Evolutionary conservation across 129 eudicot genomes (phyloP).

Genomic region (Helichrysum umbraculigerum): DNA sequence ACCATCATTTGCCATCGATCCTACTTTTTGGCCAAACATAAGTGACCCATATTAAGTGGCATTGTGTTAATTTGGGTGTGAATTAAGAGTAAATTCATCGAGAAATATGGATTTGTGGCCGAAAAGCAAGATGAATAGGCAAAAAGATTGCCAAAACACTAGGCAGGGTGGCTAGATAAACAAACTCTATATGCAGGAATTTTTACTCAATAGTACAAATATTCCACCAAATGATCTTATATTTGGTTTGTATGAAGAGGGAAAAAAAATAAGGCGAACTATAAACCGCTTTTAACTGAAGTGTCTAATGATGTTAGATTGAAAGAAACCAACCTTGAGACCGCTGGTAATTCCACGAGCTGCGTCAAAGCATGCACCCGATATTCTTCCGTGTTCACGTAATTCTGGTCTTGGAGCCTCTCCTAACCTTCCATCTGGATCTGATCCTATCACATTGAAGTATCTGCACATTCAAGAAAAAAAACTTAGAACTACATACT

Average conservation of each 20-base stretch:
- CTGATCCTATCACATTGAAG: constrained; percentile 95
- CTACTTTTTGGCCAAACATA: not conserved
- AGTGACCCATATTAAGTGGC: not conserved
- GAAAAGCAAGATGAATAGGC: not conserved
- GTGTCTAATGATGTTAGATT: not conserved
- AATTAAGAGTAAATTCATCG: not conserved
- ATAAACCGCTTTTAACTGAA: not conserved
- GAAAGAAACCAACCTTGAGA: constrained; percentile 53
- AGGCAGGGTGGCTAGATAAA: not conserved
- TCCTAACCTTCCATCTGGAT: constrained; percentile 93
- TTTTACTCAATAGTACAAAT: not conserved
- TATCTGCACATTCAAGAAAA: constrained; percentile 45
- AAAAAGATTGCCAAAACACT: not conserved
- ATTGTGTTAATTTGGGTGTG: not conserved
- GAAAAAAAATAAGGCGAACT: not conserved
- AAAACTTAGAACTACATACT: constrained; percentile 2
- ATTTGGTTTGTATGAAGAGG: not conserved
- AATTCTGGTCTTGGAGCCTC: constrained; percentile 93
- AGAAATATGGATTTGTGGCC: not conserved
- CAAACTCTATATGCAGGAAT: not conserved
- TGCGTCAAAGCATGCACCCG: constrained; percentile 95
- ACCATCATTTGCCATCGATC: not conserved
- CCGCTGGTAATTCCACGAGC: constrained; percentile 85
- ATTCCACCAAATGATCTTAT: not conserved
- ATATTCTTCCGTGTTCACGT: constrained; percentile 91